Conservation (phyloP, 768 basidiomycete genomes). For the Pholiota molesta region DNA sequence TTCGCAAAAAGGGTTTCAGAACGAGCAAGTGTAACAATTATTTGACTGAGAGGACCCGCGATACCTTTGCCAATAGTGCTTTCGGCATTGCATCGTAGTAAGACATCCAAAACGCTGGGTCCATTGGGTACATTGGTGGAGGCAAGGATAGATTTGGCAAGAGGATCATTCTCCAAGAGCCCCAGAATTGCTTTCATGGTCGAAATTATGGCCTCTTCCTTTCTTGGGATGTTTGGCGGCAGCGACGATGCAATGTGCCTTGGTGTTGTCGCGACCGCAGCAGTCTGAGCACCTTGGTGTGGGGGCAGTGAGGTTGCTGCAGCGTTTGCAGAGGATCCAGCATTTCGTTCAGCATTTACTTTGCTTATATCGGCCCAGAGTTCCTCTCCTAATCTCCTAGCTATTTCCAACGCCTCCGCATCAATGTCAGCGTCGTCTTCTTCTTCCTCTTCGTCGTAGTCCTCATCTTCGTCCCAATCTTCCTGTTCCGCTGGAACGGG, state of each 20-base stretch:
- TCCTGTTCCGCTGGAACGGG: slow-evolving; percentile 22
- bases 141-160: slow-evolving; percentile 57
- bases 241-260: not conserved
- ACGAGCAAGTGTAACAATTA: slow-evolving; percentile 65
- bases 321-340: slow-evolving; percentile 26
- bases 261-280: not conserved
- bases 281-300: slow-evolving; percentile 6
- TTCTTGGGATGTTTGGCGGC: slow-evolving; percentile 28
- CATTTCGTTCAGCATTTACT: slow-evolving; percentile 47
- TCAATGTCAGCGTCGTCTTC: slow-evolving; percentile 65
- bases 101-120: slow-evolving; percentile 57
- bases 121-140: slow-evolving; percentile 53
- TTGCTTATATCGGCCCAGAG: slow-evolving; percentile 78
- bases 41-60: slow-evolving; percentile 59
- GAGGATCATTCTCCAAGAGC: slow-evolving; percentile 56
- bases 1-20: slow-evolving; percentile 68
- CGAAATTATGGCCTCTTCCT: slow-evolving; percentile 59
- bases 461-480: slow-evolving; percentile 44
- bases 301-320: slow-evolving; percentile 9
- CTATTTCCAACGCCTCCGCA: slow-evolving; percentile 76
- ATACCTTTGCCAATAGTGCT: slow-evolving; percentile 54
- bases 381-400: slow-evolving; percentile 72
- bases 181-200: slow-evolving; percentile 69
- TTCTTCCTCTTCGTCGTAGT: slow-evolving; percentile 40
- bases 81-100: slow-evolving; percentile 50